A percentile compares a stretch with the other conserved stretches of the same genome.
Evolutionary conservation across 1,284 basidiomycete genomes (phyloP).

Genomic region (Caloboletus firmus): DNA sequence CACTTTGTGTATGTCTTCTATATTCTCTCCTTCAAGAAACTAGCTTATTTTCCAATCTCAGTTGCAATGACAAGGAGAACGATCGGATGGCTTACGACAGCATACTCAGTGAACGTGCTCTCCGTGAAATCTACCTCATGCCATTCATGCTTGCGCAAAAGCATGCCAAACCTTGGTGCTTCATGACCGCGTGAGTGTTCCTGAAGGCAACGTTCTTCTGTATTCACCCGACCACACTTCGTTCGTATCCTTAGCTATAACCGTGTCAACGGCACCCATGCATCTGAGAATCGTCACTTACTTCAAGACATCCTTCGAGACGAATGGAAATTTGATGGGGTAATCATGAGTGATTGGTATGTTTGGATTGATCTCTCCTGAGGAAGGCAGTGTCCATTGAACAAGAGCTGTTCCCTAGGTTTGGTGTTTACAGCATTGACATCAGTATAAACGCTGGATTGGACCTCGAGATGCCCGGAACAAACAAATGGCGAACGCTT

Average conservation of each 20-base stretch:
- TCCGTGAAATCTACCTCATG: slow-evolving; percentile 81
- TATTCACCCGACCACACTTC: background rate
- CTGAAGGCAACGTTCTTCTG: background rate
- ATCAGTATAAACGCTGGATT: slow-evolving; percentile 70
- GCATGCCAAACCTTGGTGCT: slow-evolving; percentile 66
- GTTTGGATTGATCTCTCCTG: background rate
- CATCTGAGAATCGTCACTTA: slow-evolving; percentile 63
- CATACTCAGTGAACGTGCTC: slow-evolving; percentile 62
- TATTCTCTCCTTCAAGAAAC: background rate
- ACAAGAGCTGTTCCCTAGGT: slow-evolving; percentile 40
- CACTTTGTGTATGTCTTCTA: slow-evolving; percentile 60
- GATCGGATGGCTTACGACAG: slow-evolving; percentile 66
- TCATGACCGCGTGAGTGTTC: slow-evolving; percentile 65
- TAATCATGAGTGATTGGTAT: slow-evolving; percentile 82
- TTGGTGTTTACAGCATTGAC: slow-evolving; percentile 68
- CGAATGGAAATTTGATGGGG: slow-evolving; percentile 75
- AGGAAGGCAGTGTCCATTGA: background rate
- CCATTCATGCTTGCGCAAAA: slow-evolving; percentile 83
- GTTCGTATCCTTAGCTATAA: slow-evolving; percentile 49
- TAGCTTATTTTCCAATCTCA: slow-evolving; percentile 20
- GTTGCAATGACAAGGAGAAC: slow-evolving; percentile 72
- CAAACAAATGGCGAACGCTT: slow-evolving; percentile 66
- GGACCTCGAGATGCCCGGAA: slow-evolving; percentile 80
- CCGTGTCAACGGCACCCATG: slow-evolving; percentile 71
- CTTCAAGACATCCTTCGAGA: slow-evolving; percentile 66